Base-by-base conservation (phyloP, 345 rosid genomes). In the Psidium friedrichsthalianum region DNA sequence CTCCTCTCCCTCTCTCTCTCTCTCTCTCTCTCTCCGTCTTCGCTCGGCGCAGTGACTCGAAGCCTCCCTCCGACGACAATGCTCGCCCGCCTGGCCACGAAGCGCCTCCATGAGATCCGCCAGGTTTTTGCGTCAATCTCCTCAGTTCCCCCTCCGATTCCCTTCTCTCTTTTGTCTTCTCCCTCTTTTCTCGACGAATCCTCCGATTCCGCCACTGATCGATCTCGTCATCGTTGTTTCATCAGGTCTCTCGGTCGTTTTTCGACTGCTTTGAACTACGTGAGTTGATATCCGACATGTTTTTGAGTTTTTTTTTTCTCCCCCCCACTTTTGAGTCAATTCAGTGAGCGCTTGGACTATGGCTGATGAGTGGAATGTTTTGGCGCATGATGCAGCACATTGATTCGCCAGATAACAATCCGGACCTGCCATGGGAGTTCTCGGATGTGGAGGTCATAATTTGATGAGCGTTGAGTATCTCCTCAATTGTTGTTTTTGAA, bases 231-330 rank as follows among this genome's bases (percentile, higher is more conserved):
- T 13, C 74, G 78, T 76, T 49, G 14, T 88, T 42, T 61, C 56
- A 51, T 58, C 89, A 94, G 98, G 86, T 83, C 20, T 87, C 90
- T 89, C 93, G 99, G 76, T 90, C 96, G n/a, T 83, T 93, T 96
- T 78, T 98, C 99, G 11, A 94, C 99, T 74, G 96, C 99, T 56
- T 89, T 96, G 88, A 96, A 98, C 90, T 94, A 98, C 82, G 99
- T 96, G 87, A 94, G 98, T 89, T 49, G 22, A 18, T 1, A 82
- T 14, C 51, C 86, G 32, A 86, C 27, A n/a, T 5, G 51, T 82
- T 29, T 1, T 27, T 27, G 18, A n/a, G 69, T 1, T 82, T 18
- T 5, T 84, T 20, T 5, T 57, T 5, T 40, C 15, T n/a, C n/a
- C n/a, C n/a, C n/a, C n/a, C n/a, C n/a, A n/a, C n/a, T 36, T 55